Conservation (phyloP, 2,329 filamentous ascomycete species). For the Orbilia ellipsospora region DNA sequence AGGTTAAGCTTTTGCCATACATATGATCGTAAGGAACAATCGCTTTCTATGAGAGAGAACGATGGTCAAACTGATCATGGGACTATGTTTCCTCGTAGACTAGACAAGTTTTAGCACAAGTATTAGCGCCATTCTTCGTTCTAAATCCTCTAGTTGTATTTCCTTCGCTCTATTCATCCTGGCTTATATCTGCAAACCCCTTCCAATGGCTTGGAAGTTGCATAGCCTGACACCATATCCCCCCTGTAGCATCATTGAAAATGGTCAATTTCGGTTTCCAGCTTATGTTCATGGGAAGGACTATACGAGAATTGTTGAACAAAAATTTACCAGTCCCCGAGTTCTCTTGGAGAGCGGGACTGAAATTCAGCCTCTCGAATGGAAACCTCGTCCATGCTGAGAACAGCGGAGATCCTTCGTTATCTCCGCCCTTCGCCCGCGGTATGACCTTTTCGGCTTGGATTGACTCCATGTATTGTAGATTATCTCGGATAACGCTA, state of each 20-base stretch:
- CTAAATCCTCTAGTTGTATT: too few relatives aligned
- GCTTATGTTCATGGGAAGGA: slow-evolving; percentile 26
- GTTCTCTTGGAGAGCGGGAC: slow-evolving; percentile 4
- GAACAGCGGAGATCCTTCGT: slow-evolving; percentile 29
- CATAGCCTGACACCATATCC: slow-evolving; percentile 41
- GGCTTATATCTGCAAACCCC: slow-evolving; percentile 24
- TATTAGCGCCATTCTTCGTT: too few relatives aligned
- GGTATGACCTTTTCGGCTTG: slow-evolving; percentile 33
- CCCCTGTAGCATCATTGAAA: slow-evolving; percentile 27
- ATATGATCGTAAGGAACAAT: too few relatives aligned
- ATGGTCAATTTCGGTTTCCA: slow-evolving; percentile 36
- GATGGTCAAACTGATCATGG: too few relatives aligned
- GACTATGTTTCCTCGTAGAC: too few relatives aligned
- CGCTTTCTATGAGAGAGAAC: too few relatives aligned
- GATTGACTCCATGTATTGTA: slow-evolving; percentile 35
- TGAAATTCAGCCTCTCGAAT: slow-evolving; percentile 34
- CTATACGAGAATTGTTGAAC: slow-evolving; percentile 30
- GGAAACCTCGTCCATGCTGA: slow-evolving; percentile 33
- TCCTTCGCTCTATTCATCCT: not conserved
- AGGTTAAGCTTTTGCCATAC: too few relatives aligned
- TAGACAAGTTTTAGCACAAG: too few relatives aligned
- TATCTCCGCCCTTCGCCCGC: slow-evolving; percentile 10
- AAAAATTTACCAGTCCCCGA: slow-evolving; percentile 17
- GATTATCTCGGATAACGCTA: slow-evolving; percentile 29
- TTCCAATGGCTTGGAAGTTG: slow-evolving; percentile 34